Evolutionary conservation across 345 rosid genomes (phyloP), one percentile per base, ranked within the genome.

Genomic region (Streptanthus diversifolius): DNA sequence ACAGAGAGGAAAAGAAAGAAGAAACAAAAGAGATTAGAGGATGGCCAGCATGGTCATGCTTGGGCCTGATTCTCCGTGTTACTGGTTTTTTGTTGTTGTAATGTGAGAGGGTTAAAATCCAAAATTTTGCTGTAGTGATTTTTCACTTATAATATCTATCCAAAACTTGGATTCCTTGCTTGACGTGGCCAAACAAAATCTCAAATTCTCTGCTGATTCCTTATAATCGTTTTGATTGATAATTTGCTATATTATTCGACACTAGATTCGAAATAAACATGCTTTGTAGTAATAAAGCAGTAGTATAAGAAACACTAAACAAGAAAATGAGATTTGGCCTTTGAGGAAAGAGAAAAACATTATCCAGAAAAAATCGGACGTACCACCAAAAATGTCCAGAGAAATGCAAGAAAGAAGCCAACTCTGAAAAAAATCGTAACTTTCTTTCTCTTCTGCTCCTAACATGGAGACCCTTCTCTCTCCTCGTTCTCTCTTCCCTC

Each of bases 1-100:
- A 63, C 70, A n/a, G 89, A 82, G 63, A 87, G 78, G 25, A 82
- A 79, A n/a, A 83, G 80, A 76, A 86, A 76, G 87, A 89, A 85
- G 73, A 84, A 81, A 56, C 89, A 86, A 63, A 87, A 85, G 84
- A 85, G 76, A 82, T 58, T 44, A 71, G 80, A 77, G 58, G 80
- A 76, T 3, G 77, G 45, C 17, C 27, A 25, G 27, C 81, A 74
- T 41, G 63, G 73, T 14, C 82, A 76, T 82, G 79, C 81, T 63
- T 81, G 74, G 78, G 61, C 43, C 9, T 78, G 68, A 80, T 37
- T 15, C 10, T 12, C 21, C 9, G 0, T 10, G 17, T 8, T 17
- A 47, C 22, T 45, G 21, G 47, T 4, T 5, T 45, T 49, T 58
- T 58, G 0, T 58, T 36, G 8, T 18, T 58, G 43, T 19, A 56